phyloP scores from a whole-genome alignment of 176 grass and related monocot species.

The barley (Hordeum vulgare) region DNA sequence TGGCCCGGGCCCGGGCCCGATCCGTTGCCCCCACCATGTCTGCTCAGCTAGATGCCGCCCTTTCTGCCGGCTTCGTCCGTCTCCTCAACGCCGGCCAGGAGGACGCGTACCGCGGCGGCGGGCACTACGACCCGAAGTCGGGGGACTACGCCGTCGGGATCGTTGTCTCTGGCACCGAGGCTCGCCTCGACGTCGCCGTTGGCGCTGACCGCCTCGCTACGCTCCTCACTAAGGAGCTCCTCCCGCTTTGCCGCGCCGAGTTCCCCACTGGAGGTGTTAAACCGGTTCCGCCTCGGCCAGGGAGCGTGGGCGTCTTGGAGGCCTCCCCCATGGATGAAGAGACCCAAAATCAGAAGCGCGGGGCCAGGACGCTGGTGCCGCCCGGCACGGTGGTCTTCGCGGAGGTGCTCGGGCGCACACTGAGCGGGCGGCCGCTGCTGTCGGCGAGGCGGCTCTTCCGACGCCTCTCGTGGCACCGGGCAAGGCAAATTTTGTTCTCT shows the following conservation, averaged over 20 bases:
- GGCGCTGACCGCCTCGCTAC: constrained; percentile 77
- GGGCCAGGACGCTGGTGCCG: constrained; percentile 43
- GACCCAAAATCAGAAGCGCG: constrained; percentile 23
- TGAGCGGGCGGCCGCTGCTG: constrained; percentile 77
- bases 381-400: constrained; percentile 71
- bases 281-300: constrained; percentile 8
- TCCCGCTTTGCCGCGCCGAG: constrained; percentile 61
- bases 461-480: constrained; percentile 70
- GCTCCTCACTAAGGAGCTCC: constrained; percentile 79
- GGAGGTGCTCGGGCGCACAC: constrained; percentile 70
- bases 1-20: background rate
- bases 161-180: constrained; percentile 71
- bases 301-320: constrained; percentile 55
- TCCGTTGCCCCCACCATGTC: constrained; percentile 2
- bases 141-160: constrained; percentile 72
- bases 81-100: background rate
- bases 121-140: constrained; percentile 64
- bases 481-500: constrained; percentile 63
- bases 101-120: background rate
- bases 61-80: constrained; percentile 29
- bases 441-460: constrained; percentile 71
- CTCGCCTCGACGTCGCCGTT: constrained; percentile 69
- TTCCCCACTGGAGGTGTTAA: background rate
- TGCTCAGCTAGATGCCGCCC: constrained; percentile 18
- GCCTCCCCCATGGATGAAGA: constrained; percentile 21